Evolutionary conservation across 2,329 filamentous ascomycete genomes (phyloP).

Genomic region (Aspergillus texensis): DNA sequence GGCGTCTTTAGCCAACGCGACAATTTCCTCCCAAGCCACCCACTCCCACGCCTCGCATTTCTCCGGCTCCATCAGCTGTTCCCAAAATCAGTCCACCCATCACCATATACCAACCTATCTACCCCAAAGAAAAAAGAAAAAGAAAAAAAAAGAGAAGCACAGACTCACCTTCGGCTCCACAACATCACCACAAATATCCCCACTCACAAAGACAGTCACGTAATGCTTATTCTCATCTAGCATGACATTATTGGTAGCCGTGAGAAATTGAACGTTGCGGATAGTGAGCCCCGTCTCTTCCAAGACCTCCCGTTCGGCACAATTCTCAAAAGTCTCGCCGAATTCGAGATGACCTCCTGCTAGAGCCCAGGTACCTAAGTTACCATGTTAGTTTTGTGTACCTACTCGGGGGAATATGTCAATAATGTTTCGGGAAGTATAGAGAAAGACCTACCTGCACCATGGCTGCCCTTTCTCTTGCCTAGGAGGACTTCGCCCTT

Average conservation of each 20-base stretch:
- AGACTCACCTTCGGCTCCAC: slow-evolving; percentile 57
- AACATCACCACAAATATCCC: slow-evolving; percentile 50
- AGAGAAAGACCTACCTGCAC: slow-evolving; percentile 41
- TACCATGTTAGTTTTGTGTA: background rate
- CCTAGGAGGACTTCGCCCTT: slow-evolving; percentile 52
- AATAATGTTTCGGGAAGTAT: no score
- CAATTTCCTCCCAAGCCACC: slow-evolving; percentile 52
- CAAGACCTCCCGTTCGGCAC: slow-evolving; percentile 66
- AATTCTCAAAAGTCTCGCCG: slow-evolving; percentile 63
- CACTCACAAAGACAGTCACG: slow-evolving; percentile 69
- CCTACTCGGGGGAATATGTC: background rate
- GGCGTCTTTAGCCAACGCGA: background rate
- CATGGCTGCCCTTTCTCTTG: slow-evolving; percentile 50
- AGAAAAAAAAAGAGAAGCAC: background rate
- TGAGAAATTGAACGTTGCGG: slow-evolving; percentile 55
- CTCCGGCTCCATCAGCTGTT: slow-evolving; percentile 45
- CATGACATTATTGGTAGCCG: slow-evolving; percentile 69
- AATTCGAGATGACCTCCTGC: slow-evolving; percentile 76
- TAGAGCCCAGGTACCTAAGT: slow-evolving; percentile 62
- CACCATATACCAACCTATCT: background rate
- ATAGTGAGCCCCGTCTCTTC: slow-evolving; percentile 72
- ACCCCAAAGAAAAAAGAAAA: slow-evolving; percentile 8
- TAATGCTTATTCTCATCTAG: slow-evolving; percentile 65
- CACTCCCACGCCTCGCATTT: slow-evolving; percentile 61
- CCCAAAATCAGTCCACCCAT: background rate